Conservation (phyloP, 129 eudicot species). For the Centrapalus pauciflorus region DNA sequence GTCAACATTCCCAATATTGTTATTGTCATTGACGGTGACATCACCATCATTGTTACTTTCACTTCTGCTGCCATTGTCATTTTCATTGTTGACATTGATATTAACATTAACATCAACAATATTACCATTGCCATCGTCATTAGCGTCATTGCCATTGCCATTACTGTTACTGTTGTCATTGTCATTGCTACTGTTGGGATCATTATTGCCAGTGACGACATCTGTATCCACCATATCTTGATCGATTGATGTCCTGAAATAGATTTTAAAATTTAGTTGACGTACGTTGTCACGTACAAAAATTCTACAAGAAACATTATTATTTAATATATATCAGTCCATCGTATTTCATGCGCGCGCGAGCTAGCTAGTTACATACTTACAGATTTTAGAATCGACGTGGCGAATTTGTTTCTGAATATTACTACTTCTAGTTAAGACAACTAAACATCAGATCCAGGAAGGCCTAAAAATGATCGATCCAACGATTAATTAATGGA, state of each 20-base stretch:
- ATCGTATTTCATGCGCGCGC: neutral
- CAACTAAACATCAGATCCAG: neutral
- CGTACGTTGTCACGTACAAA: too few species aligned
- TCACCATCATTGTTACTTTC: neutral
- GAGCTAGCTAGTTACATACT: neutral
- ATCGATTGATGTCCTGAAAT: conserved; percentile 20
- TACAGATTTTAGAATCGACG: neutral
- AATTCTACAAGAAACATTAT: neutral
- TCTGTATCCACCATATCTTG: conserved; percentile 10
- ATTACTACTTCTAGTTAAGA: neutral
- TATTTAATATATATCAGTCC: neutral
- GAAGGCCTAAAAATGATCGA: neutral
- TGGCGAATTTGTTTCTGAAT: neutral
- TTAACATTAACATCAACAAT: neutral
- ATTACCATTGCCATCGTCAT: neutral
- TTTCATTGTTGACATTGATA: neutral
- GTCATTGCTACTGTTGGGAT: neutral
- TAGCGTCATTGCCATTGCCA: neutral
- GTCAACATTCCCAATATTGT: neutral
- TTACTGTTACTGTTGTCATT: neutral
- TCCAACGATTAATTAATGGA: neutral
- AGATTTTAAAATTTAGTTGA: neutral
- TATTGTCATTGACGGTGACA: neutral
- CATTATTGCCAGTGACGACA: neutral
- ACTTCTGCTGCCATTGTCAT: neutral